Conservation (phyloP, 2,329 filamentous ascomycete genomes). For the Nothophaeocryptopus gaeumannii region DNA sequence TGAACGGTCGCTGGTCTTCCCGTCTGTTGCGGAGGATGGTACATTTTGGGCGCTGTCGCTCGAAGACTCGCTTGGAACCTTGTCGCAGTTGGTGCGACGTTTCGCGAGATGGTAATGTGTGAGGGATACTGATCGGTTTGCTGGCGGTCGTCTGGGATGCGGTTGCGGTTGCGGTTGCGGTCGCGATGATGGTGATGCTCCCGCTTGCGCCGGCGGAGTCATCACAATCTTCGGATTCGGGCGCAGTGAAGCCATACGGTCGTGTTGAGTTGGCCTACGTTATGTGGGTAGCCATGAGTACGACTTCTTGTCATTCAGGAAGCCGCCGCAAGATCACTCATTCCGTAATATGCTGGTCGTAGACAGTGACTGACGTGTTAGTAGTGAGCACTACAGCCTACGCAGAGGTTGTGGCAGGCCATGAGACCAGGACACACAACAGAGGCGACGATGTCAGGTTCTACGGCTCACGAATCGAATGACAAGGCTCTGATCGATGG, state of each 20-base stretch:
- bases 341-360: too few relatives aligned
- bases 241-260: slow-evolving; percentile 10
- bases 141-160: slow-evolving; percentile 40
- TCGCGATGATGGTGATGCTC: slow-evolving; percentile 2
- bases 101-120: slow-evolving; percentile 36
- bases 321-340: too few relatives aligned
- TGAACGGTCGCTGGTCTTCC: slow-evolving; percentile 28
- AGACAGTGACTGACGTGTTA: too few relatives aligned
- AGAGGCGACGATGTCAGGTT: too few relatives aligned
- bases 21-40: slow-evolving; percentile 4
- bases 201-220: slow-evolving; percentile 18
- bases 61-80: slow-evolving; percentile 20
- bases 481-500: too few relatives aligned
- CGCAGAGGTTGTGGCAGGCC: too few relatives aligned
- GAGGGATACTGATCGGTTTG: slow-evolving; percentile 47
- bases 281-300: slow-evolving; percentile 10
- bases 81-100: slow-evolving; percentile 11
- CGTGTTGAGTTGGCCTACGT: slow-evolving; percentile 10
- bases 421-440: too few relatives aligned
- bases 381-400: too few relatives aligned
- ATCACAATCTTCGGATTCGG: slow-evolving; percentile 23
- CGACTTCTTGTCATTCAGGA: slow-evolving; percentile 18
- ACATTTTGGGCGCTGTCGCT: slow-evolving; percentile 14
- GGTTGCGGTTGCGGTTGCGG: slow-evolving; percentile 7
- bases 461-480: too few relatives aligned